Percentiles rank a stretch among this genome's conserved stretches.
Evolutionary conservation across 1,284 basidiomycete genomes (phyloP).

Genomic region (Trichosporon faecale): DNA sequence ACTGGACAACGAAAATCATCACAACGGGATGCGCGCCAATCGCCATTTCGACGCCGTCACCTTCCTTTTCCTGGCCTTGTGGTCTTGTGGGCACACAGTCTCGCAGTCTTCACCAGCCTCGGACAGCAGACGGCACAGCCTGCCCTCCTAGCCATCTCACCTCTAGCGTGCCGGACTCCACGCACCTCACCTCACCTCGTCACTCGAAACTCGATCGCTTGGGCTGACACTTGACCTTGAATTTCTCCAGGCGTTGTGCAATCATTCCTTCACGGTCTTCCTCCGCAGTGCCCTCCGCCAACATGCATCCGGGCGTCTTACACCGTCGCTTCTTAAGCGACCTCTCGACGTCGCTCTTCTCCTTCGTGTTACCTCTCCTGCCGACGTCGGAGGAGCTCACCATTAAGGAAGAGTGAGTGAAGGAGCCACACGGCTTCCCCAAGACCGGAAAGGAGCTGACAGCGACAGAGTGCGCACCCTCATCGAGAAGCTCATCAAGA

Average conservation of each 20-base stretch:
- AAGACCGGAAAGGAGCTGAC: neutral
- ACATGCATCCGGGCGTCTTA: constrained; percentile 47
- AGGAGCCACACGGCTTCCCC: neutral
- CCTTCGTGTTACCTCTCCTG: constrained; percentile 77
- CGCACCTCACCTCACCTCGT: neutral
- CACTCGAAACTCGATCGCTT: neutral
- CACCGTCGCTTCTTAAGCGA: constrained; percentile 52
- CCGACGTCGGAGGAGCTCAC: constrained; percentile 84
- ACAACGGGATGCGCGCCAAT: constrained; percentile 7
- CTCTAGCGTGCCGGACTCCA: neutral
- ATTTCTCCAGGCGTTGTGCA: constrained; percentile 7
- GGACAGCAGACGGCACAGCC: neutral
- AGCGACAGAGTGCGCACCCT: constrained; percentile 68
- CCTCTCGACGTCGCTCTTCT: constrained; percentile 53
- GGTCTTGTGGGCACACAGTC: neutral
- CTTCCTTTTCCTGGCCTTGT: constrained; percentile 4
- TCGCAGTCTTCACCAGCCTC: neutral
- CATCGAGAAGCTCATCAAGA: constrained; percentile 89
- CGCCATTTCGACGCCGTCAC: neutral
- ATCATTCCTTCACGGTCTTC: neutral
- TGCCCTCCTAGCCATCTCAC: neutral
- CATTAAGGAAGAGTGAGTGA: constrained; percentile 76
- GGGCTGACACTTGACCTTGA: neutral
- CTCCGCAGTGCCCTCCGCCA: constrained; percentile 16
- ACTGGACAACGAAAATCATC: constrained; percentile 10